Conservation (phyloP, 495 filamentous ascomycete genomes). For the Penicillium macrosclerotiorum region DNA sequence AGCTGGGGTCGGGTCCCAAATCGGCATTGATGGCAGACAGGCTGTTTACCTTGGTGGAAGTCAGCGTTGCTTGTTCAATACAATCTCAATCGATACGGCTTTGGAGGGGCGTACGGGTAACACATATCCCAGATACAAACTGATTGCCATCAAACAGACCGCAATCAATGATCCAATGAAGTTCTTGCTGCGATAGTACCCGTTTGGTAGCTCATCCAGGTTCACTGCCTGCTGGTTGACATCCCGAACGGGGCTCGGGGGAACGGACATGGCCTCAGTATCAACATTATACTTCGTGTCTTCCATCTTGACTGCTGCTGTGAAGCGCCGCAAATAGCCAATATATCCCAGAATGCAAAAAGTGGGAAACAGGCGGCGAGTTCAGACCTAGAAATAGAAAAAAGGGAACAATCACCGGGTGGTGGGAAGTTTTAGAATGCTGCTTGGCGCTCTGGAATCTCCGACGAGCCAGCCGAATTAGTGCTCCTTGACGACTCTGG, state of each 20-base stretch:
- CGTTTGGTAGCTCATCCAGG: slow-evolving; percentile 15
- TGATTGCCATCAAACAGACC: slow-evolving; percentile 22
- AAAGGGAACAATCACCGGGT: no score
- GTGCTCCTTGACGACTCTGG: no score
- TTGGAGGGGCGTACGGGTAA: not conserved
- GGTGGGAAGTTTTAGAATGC: no score
- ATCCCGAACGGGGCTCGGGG: not conserved
- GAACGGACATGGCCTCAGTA: not conserved
- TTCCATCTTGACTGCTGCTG: not conserved
- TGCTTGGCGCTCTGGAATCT: no score
- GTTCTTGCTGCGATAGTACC: slow-evolving; percentile 20
- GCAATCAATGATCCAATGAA: slow-evolving; percentile 23
- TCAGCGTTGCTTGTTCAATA: no score
- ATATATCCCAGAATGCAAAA: no score
- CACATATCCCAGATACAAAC: slow-evolving; percentile 13
- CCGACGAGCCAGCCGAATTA: no score
- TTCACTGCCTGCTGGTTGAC: slow-evolving; percentile 1
- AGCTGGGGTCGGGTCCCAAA: slow-evolving; percentile 35
- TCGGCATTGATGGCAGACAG: slow-evolving; percentile 21
- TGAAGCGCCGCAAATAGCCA: not conserved
- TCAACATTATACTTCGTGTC: not conserved
- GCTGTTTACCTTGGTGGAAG: slow-evolving; percentile 18
- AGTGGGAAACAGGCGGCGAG: no score
- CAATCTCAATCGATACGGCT: not conserved
- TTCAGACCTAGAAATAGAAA: no score